Evolutionary conservation across 257 asterid species (phyloP), one percentile per base, ranked within the genome.

Genomic region (Orobanche coerulescens): DNA sequence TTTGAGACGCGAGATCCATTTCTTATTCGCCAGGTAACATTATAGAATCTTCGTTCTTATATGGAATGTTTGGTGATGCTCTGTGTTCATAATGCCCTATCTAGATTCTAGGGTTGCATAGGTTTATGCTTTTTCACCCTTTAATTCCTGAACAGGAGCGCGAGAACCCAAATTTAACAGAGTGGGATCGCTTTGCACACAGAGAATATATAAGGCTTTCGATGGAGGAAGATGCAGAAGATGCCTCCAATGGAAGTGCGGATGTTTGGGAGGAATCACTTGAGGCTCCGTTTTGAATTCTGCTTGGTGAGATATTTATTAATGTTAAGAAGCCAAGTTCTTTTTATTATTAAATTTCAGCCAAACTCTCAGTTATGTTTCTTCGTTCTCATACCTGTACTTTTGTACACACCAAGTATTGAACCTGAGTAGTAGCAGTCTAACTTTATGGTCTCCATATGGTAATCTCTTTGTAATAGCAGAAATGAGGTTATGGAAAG

Each of bases 171-270:
- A 90, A 69, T 72, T 72, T 92, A 84, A 88, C 96, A n/a, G 98
- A 92, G 74, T 92, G 98, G 98, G 98, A 92, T 71, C 96, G 95
- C 66, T 92, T 92, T 67, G 96, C 98, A 0, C 98, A 92, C 75
- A 81, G 98, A 75, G 98, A 92, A 78, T 92, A 92, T 79, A 88
- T 92, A 73, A 81, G 98, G 85, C 96, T 92, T 30, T 92, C 98
- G 39, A 92, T 92, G 98, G 98, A 92, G 82, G 98, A 92, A 80
- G 98, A 92, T 77, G 95, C 96, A 26, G 98, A 92, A 69, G 96
- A 92, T 71, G 96, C 95, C 71, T 88, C 98, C 36, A 86, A 92
- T 65, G 98, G 98, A 74, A 92, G 98, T 84, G 95, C 95, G 6
- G 98, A 92, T 72, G 94, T 88, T 58, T 92, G 98, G 98, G 98